Evolutionary conservation across 345 rosid genomes (phyloP).

Genomic region (Citrus reticulata): DNA sequence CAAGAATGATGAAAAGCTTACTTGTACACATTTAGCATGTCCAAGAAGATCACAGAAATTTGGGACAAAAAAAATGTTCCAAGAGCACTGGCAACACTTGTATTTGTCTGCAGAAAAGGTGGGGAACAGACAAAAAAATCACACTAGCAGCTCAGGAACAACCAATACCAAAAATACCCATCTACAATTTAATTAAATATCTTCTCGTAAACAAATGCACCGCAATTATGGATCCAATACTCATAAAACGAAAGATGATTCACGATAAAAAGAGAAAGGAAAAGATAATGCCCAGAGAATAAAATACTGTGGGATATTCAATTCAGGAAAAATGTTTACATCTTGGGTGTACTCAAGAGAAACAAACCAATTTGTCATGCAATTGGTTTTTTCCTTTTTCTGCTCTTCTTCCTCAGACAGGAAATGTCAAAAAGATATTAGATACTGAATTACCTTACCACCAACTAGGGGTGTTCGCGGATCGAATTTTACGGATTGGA

Average conservation of each 20-base stretch:
- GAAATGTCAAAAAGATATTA: background rate
- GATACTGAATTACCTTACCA: background rate
- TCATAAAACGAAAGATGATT: background rate
- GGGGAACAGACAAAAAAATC: background rate
- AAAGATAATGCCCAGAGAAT: background rate
- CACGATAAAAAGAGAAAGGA: background rate
- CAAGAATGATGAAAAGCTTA: conserved; percentile 20
- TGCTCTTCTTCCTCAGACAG: background rate
- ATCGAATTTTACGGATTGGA: too few species aligned
- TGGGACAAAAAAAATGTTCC: conserved; percentile 90
- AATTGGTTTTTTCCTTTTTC: too few species aligned
- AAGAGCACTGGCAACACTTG: conserved; percentile 91
- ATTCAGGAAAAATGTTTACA: background rate
- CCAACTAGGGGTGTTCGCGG: too few species aligned
- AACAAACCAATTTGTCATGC: too few species aligned
- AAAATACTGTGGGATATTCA: background rate
- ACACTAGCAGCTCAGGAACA: background rate
- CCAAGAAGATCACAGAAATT: conserved; percentile 86
- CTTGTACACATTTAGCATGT: conserved; percentile 99
- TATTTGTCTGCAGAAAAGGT: conserved; percentile 75
- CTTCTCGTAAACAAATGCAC: background rate
- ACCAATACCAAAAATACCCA: background rate
- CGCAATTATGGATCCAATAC: background rate
- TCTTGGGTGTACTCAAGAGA: background rate
- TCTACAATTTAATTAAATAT: background rate